These are phyloP conservation scores for Pythium monospermum DNA, from an alignment of 352 stramenopile species.

Conservation along the genomic window DNA sequence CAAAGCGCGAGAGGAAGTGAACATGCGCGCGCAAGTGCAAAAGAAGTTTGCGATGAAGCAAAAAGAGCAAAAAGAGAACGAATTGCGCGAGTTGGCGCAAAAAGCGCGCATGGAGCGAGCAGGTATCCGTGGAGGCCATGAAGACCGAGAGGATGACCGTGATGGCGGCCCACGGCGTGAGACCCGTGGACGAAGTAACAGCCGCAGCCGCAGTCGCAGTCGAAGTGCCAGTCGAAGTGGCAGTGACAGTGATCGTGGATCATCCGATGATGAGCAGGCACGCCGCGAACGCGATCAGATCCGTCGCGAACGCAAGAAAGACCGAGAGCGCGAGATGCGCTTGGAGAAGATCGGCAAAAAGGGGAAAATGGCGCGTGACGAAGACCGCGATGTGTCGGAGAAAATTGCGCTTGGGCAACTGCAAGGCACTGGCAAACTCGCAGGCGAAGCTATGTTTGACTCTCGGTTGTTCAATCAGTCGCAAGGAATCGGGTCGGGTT, in stretches of 20 bases:
- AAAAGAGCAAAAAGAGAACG: slow-evolving; percentile 95
- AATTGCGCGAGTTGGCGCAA: slow-evolving; percentile 92
- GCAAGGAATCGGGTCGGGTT: slow-evolving; percentile 93
- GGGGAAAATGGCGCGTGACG: slow-evolving; percentile 91
- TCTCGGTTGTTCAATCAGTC: slow-evolving; percentile 98
- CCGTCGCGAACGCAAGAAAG: slow-evolving; percentile 89
- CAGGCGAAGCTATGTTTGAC: slow-evolving; percentile 93
- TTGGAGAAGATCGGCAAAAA: slow-evolving; percentile 93
- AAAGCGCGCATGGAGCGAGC: slow-evolving; percentile 92
- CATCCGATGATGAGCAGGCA: slow-evolving; percentile 38
- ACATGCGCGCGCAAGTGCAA: slow-evolving; percentile 89
- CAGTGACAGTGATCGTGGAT: slow-evolving; percentile 30
- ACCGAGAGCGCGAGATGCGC: slow-evolving; percentile 92
- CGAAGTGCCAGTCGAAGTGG: slow-evolving; percentile 3
- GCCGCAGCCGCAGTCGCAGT: slow-evolving; percentile 13
- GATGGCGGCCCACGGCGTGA: slow-evolving; percentile 14
- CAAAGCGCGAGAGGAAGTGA: slow-evolving; percentile 96
- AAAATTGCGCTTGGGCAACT: slow-evolving; percentile 98
- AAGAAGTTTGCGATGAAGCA: slow-evolving; percentile 89
- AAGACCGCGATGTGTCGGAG: slow-evolving; percentile 97
- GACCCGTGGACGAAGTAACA: slow-evolving; percentile 12
- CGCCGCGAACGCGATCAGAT: slow-evolving; percentile 65
- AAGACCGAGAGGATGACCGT: slow-evolving; percentile 30
- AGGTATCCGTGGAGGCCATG: slow-evolving; percentile 37
- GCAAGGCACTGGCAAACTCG: slow-evolving; percentile 77